phyloP scores from a whole-genome alignment of 2,329 filamentous ascomycete genomes.

The Scleromitrula shiraiana region DNA sequence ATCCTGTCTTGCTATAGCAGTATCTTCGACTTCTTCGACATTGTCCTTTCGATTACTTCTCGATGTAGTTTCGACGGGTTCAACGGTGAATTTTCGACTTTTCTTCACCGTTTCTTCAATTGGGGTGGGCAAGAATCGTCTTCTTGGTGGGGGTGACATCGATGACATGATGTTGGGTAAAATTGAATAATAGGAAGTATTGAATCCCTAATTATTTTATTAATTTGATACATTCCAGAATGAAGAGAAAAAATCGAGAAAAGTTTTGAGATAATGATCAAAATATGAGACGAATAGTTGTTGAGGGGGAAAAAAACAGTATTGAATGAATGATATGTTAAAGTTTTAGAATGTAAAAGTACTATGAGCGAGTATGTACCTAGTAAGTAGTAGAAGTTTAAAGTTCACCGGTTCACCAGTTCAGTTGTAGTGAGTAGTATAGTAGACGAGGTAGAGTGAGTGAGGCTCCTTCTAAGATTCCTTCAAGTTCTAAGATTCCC shows the following conservation, averaged over 20 bases:
- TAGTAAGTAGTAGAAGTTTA: no score
- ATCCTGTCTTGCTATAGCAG: slow-evolving; percentile 24
- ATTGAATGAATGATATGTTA: no score
- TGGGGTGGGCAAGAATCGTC: slow-evolving; percentile 29
- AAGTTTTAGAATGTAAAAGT: no score
- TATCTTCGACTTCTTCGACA: slow-evolving; percentile 12
- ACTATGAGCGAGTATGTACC: no score
- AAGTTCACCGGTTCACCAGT: no score
- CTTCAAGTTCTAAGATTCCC: no score
- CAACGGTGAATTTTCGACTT: slow-evolving; percentile 32
- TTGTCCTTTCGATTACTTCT: slow-evolving; percentile 32
- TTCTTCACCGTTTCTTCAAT: slow-evolving; percentile 31
- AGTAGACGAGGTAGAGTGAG: no score
- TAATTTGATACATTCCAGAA: slow-evolving; percentile 11
- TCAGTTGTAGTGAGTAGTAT: no score
- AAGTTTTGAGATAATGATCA: not conserved
- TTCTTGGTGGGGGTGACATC: slow-evolving; percentile 22
- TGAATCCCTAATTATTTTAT: slow-evolving; percentile 6
- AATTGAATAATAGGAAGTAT: slow-evolving; percentile 4
- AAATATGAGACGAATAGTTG: no score
- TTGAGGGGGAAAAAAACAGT: no score
- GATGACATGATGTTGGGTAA: slow-evolving; percentile 20
- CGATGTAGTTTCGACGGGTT: slow-evolving; percentile 37
- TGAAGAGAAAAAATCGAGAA: not conserved
- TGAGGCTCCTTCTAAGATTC: no score